A percentile compares a stretch with the other conserved stretches of the same genome.
phyloP scores from a whole-genome alignment of 2,329 filamentous ascomycete genomes.

The Talaromyces sp. region DNA sequence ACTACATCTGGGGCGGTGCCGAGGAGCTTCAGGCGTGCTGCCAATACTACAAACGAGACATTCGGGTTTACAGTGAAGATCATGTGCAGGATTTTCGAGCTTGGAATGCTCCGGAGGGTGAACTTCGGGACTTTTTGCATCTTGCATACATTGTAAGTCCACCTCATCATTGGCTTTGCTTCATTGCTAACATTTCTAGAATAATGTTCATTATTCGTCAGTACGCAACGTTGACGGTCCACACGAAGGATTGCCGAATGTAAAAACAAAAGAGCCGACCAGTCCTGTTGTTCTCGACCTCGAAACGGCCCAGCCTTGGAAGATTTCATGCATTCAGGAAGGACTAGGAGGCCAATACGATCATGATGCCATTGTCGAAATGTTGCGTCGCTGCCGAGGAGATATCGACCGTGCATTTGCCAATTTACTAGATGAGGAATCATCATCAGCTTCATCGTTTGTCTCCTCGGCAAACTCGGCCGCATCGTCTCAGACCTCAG shows the following conservation, averaged over 20 bases:
- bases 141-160: slow-evolving; percentile 62
- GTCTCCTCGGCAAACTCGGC: slow-evolving; percentile 15
- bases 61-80: slow-evolving; percentile 57
- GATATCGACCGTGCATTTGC: slow-evolving; percentile 55
- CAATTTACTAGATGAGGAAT: slow-evolving; percentile 51
- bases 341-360: slow-evolving; percentile 53
- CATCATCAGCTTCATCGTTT: slow-evolving; percentile 23
- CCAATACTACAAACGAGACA: slow-evolving; percentile 59
- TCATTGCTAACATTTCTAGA: slow-evolving; percentile 39
- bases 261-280: slow-evolving; percentile 36
- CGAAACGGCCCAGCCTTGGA: slow-evolving; percentile 53
- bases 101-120: slow-evolving; percentile 41
- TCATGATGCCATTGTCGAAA: slow-evolving; percentile 52
- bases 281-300: slow-evolving; percentile 35
- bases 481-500: slow-evolving; percentile 17
- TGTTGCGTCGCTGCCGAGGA: slow-evolving; percentile 54
- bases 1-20: slow-evolving; percentile 64
- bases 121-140: slow-evolving; percentile 48
- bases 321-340: slow-evolving; percentile 54
- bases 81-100: slow-evolving; percentile 47
- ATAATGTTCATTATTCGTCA: slow-evolving; percentile 66
- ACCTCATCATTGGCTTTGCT: not conserved
- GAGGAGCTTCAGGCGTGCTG: slow-evolving; percentile 67
- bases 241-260: slow-evolving; percentile 55
- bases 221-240: slow-evolving; percentile 61